These are phyloP conservation scores for Alternaria tenuissima DNA, from an alignment of 2,329 filamentous ascomycete species.

Conservation along the genomic window DNA sequence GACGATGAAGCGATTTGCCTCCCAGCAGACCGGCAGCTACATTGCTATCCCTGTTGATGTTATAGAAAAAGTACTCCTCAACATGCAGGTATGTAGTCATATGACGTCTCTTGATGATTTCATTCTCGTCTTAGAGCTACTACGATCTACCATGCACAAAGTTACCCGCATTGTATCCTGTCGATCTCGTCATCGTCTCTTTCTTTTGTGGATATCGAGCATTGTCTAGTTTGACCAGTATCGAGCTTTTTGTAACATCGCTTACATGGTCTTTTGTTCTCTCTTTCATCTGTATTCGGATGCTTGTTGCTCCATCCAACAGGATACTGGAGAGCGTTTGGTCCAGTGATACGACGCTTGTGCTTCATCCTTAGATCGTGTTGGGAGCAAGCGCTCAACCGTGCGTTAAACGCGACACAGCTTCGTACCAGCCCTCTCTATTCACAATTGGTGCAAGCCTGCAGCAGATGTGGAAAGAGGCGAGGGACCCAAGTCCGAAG, in stretches of 20 bases:
- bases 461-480: neutral
- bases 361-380: neutral
- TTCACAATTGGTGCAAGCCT: constrained; percentile 1
- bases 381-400: neutral
- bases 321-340: neutral
- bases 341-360: neutral
- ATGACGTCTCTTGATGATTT: neutral
- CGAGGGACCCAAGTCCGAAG: constrained; percentile 4
- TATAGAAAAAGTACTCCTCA: neutral
- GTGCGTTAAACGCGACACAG: neutral
- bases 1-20: neutral
- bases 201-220: neutral
- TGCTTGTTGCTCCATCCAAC: neutral
- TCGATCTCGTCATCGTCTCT: neutral
- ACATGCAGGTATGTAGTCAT: neutral
- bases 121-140: neutral
- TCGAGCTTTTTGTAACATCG: neutral
- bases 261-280: neutral
- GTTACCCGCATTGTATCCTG: too few species aligned
- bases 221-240: neutral
- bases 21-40: neutral
- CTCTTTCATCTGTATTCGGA: neutral
- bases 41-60: neutral
- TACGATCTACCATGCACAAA: neutral
- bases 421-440: neutral